These are phyloP conservation scores for Gynostemma pentaphyllum DNA, from an alignment of 306 rosid species.

Conservation along the genomic window DNA sequence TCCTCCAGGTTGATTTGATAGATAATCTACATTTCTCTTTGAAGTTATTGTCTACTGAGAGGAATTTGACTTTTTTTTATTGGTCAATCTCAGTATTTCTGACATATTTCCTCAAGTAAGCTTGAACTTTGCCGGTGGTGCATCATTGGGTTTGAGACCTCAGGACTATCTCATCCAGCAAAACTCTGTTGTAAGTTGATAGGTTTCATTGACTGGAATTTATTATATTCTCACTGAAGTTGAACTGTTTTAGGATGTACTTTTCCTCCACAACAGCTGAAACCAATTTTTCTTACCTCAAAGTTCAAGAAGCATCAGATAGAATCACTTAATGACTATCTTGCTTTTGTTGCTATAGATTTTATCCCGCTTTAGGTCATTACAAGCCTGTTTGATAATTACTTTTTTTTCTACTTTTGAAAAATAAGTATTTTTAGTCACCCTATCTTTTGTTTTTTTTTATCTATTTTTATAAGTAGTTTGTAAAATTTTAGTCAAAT, in stretches of 20 bases:
- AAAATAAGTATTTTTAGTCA: too few species aligned
- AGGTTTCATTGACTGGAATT: not conserved
- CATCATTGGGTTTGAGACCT: slow-evolving; percentile 61
- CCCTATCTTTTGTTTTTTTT: too few species aligned
- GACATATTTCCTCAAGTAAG: slow-evolving; percentile 83
- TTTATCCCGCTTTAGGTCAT: not conserved
- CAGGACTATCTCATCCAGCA: slow-evolving; percentile 91
- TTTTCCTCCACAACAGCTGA: not conserved
- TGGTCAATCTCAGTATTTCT: slow-evolving; percentile 29
- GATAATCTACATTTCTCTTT: not conserved
- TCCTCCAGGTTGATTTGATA: slow-evolving; percentile 42
- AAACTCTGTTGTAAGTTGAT: slow-evolving; percentile 57
- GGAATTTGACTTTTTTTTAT: not conserved
- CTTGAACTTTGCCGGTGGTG: slow-evolving; percentile 81
- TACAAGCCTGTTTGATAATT: too few species aligned
- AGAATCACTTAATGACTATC: not conserved
- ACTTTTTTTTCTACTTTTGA: too few species aligned
- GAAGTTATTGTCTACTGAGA: not conserved
- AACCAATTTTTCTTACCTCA: not conserved
- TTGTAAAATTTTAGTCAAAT: too few species aligned
- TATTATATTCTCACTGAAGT: not conserved
- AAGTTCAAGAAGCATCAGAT: not conserved
- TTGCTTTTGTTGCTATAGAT: not conserved
- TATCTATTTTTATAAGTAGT: too few species aligned
- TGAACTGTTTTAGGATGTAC: not conserved